phyloP scores from a whole-genome alignment of 768 basidiomycete species.

The Boletus barrowsii region DNA sequence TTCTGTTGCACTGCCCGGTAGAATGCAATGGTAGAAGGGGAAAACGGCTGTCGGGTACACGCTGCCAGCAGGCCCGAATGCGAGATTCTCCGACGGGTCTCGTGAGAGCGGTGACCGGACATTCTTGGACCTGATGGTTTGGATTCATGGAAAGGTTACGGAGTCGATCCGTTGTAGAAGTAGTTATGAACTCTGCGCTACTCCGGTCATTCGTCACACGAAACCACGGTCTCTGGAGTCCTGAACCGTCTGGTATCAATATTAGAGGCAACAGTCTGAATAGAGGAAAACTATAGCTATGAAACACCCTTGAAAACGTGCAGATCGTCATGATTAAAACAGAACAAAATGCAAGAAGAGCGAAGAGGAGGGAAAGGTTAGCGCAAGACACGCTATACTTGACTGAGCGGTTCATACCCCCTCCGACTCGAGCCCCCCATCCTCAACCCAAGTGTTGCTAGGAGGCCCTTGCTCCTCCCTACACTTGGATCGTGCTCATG shows the following conservation, averaged over 20 bases:
- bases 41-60: too few species aligned
- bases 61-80: too few species aligned
- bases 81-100: too few species aligned
- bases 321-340: not conserved
- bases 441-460: slow-evolving; percentile 33
- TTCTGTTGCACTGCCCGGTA: too few species aligned
- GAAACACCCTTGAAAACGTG: not conserved
- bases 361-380: not conserved
- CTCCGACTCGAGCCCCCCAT: slow-evolving; percentile 37
- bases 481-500: slow-evolving; percentile 49
- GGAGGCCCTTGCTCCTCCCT: slow-evolving; percentile 36
- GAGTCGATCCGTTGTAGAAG: too few species aligned
- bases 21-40: too few species aligned
- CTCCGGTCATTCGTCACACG: too few species aligned
- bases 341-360: not conserved
- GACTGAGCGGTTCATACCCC: slow-evolving; percentile 34
- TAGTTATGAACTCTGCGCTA: too few species aligned
- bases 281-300: not conserved
- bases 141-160: too few species aligned
- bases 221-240: not conserved
- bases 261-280: not conserved
- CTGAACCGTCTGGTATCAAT: not conserved
- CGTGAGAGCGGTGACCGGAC: too few species aligned
- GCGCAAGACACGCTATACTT: slow-evolving; percentile 18
- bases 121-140: too few species aligned